Conservation (phyloP, 2,329 filamentous ascomycete genomes). For the Bipolaris gigantea region DNA sequence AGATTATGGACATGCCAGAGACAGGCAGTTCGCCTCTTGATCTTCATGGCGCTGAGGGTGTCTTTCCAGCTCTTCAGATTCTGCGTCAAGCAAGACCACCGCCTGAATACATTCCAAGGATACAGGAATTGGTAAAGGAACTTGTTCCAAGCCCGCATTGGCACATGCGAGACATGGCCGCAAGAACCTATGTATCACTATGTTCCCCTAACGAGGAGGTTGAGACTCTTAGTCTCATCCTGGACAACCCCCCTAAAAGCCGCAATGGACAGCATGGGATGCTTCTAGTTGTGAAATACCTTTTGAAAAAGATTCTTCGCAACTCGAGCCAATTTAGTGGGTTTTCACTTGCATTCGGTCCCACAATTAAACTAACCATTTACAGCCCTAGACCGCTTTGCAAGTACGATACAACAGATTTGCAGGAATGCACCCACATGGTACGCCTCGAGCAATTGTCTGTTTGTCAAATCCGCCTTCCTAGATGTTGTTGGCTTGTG, state of each 20-base stretch:
- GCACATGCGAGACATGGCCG: slow-evolving; percentile 81
- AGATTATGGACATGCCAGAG: slow-evolving; percentile 27
- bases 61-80: slow-evolving; percentile 83
- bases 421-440: slow-evolving; percentile 14
- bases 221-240: slow-evolving; percentile 22
- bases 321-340: slow-evolving; percentile 14
- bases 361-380: background rate
- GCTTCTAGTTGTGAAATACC: slow-evolving; percentile 38
- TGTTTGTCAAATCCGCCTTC: slow-evolving; percentile 41
- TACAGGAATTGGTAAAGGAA: slow-evolving; percentile 61
- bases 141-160: slow-evolving; percentile 72
- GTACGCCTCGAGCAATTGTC: slow-evolving; percentile 30
- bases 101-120: slow-evolving; percentile 58
- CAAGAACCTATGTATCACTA: slow-evolving; percentile 62
- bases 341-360: background rate
- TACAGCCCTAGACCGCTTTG: slow-evolving; percentile 21
- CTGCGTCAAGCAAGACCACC: slow-evolving; percentile 71
- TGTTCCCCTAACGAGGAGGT: slow-evolving; percentile 28
- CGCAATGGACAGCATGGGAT: slow-evolving; percentile 38
- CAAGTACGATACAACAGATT: slow-evolving; percentile 25
- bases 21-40: slow-evolving; percentile 34
- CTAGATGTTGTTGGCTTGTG: slow-evolving; percentile 41
- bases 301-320: slow-evolving; percentile 29
- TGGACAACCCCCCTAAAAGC: slow-evolving; percentile 15
- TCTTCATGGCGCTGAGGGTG: slow-evolving; percentile 60